Evolutionary conservation across 192 early-diverging fungal species (phyloP).

Genomic region (Rhizophagus sp.): DNA sequence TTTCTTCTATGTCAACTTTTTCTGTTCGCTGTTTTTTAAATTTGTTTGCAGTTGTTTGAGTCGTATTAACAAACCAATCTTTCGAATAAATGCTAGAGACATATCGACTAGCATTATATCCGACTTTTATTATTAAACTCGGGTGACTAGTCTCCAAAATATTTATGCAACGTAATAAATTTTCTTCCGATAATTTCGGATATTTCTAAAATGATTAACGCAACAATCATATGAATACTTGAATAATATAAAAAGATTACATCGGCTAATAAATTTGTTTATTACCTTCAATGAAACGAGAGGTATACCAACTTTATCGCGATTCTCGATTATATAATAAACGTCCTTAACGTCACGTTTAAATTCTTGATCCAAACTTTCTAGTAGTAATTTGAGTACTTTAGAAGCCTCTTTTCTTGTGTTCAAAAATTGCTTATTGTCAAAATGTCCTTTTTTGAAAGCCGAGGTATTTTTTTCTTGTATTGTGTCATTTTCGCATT

Average conservation of each 20-base stretch:
- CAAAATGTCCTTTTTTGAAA: neutral
- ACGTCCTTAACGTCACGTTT: neutral
- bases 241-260: neutral
- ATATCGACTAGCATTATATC: constrained; percentile 15
- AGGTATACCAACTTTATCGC: neutral
- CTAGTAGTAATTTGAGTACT: neutral
- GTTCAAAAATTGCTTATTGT: neutral
- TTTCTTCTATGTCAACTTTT: neutral
- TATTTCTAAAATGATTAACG: neutral
- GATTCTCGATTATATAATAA: neutral
- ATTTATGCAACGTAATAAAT: constrained; percentile 2
- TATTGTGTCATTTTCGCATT: neutral
- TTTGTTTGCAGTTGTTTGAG: neutral
- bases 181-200: neutral
- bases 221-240: neutral
- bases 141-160: constrained; percentile 22
- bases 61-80: constrained; percentile 6
- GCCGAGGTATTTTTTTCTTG: neutral
- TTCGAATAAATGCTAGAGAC: constrained; percentile 22
- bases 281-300: constrained; percentile 22
- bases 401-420: neutral
- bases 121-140: constrained; percentile 28
- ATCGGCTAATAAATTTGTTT: neutral
- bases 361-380: neutral
- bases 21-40: constrained; percentile 6